Evolutionary conservation across 441 rosid species (phyloP).

Genomic region (Adansonia grandidieri): DNA sequence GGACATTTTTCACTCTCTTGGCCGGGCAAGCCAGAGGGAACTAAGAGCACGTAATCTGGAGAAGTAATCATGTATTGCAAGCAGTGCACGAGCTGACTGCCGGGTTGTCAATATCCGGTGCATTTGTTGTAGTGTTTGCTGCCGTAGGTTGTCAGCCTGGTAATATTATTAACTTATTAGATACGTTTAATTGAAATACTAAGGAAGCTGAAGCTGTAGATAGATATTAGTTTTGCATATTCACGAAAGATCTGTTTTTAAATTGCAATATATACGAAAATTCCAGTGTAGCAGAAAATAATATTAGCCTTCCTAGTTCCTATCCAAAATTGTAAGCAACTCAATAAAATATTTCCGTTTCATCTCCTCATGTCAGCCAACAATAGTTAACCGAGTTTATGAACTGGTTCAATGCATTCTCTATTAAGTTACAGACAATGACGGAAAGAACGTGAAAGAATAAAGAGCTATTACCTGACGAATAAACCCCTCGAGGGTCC

Average conservation of each 20-base stretch:
- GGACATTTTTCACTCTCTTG: conserved; percentile 60
- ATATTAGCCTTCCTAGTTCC: conserved; percentile 25
- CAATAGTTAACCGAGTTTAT: not conserved
- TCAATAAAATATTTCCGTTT: not conserved
- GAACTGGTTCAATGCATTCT: not conserved
- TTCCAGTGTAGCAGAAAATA: not conserved
- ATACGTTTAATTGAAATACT: not conserved
- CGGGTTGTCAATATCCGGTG: conserved; percentile 79
- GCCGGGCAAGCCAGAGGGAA: conserved; percentile 96
- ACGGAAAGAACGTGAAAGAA: not conserved
- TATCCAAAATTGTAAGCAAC: not conserved
- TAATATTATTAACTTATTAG: conserved; percentile 26
- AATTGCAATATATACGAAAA: not conserved
- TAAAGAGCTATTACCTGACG: conserved; percentile 55
- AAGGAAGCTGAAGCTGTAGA: not conserved
- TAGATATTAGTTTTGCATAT: not conserved
- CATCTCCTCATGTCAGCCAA: conserved; percentile 3
- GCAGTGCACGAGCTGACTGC: conserved; percentile 91
- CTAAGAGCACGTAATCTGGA: conserved; percentile 93
- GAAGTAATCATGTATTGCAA: conserved; percentile 85
- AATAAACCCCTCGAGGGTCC: conserved; percentile 90
- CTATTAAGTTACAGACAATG: not conserved
- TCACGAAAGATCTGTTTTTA: not conserved
- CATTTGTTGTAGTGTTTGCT: conserved; percentile 90
- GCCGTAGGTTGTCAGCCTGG: conserved; percentile 95